Evolutionary conservation across 352 stramenopile species (phyloP).

Genomic region (Phytophthora palmivora): DNA sequence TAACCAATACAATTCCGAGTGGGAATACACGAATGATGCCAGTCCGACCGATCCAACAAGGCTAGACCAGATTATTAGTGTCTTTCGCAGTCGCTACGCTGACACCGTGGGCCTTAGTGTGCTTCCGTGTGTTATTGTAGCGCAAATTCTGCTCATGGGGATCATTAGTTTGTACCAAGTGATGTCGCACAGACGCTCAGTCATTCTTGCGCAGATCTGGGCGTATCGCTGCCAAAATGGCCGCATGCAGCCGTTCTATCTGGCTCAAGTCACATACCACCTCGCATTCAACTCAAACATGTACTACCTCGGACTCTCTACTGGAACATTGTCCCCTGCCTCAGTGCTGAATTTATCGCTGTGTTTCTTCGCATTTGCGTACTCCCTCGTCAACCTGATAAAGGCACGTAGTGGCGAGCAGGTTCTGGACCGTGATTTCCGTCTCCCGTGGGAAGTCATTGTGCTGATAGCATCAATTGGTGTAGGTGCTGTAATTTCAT

Average conservation of each 20-base stretch:
- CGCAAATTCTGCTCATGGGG: conserved; percentile 35
- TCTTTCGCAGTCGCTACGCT: conserved; percentile 35
- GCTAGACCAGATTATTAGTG: conserved; percentile 33
- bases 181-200: conserved; percentile 30
- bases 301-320: conserved; percentile 34
- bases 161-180: conserved; percentile 37
- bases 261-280: conserved; percentile 38
- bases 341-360: conserved; percentile 31
- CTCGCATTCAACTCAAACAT: conserved; percentile 36
- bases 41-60: conserved; percentile 3
- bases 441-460: conserved; percentile 30
- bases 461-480: conserved; percentile 1
- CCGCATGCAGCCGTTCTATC: conserved; percentile 35
- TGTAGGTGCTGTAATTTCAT: conserved; percentile 16
- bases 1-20: conserved; percentile 30
- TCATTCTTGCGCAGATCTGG: conserved; percentile 31
- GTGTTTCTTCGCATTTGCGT: conserved; percentile 31
- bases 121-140: conserved; percentile 18
- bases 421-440: conserved; percentile 27
- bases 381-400: conserved; percentile 29
- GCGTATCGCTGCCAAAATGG: conserved; percentile 37
- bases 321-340: conserved; percentile 20
- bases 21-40: conserved; percentile 25
- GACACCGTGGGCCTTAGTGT: conserved; percentile 29
- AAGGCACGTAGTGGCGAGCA: conserved; percentile 28